A percentile compares a stretch with the other conserved stretches of the same genome.
phyloP scores from a whole-genome alignment of 805 yeast genomes.

The Myxozyma monticola region DNA sequence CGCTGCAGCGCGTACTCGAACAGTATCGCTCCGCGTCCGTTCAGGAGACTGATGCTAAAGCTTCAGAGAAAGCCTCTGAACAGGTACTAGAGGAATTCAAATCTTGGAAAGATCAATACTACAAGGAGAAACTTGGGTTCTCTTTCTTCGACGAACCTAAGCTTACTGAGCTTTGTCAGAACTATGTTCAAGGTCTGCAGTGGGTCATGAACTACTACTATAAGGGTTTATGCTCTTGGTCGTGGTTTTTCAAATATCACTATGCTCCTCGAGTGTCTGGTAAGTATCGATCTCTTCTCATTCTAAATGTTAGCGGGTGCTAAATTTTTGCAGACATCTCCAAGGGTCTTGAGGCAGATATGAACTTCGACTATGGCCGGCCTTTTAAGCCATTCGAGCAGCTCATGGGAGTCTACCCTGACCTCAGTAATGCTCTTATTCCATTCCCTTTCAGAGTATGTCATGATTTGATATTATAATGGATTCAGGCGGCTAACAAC shows the following conservation, averaged over 20 bases:
- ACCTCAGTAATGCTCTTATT: constrained; percentile 76
- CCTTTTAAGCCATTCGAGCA: constrained; percentile 95
- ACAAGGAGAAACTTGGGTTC: constrained; percentile 75
- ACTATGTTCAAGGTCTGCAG: constrained; percentile 91
- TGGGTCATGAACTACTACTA: constrained; percentile 95
- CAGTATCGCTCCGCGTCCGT: constrained; percentile 23
- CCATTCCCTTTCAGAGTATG: constrained; percentile 74
- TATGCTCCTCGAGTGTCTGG: constrained; percentile 90
- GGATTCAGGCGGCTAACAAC: no score
- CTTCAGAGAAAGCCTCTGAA: constrained; percentile 57
- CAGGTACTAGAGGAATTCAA: constrained; percentile 73
- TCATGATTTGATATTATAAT: constrained; percentile 32
- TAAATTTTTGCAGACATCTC: no score
- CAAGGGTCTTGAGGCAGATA: constrained; percentile 59
- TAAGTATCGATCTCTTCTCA: background rate
- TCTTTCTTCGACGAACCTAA: constrained; percentile 57
- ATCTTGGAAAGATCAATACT: constrained; percentile 83
- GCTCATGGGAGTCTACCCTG: constrained; percentile 95
- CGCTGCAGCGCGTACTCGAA: constrained; percentile 56
- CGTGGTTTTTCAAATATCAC: constrained; percentile 88
- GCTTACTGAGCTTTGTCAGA: constrained; percentile 65
- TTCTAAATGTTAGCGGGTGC: constrained; percentile 42
- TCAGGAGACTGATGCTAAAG: constrained; percentile 41
- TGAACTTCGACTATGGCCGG: constrained; percentile 62
- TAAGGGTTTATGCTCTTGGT: constrained; percentile 91